Evolutionary conservation across 2,329 filamentous ascomycete genomes (phyloP).

Genomic region (Xylaria multiplex): DNA sequence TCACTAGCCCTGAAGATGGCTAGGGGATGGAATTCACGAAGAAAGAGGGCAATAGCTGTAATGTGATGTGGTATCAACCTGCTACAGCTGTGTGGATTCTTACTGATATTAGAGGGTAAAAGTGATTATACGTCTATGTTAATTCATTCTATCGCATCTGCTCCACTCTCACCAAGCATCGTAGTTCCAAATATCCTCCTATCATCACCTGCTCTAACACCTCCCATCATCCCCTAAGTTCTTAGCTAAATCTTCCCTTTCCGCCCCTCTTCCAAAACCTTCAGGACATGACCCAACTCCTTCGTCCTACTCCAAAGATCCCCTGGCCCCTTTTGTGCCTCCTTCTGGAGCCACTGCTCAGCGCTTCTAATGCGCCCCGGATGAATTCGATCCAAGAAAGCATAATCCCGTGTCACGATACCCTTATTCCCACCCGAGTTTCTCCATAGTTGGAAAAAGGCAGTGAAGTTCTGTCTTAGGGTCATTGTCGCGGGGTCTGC

Average conservation of each 20-base stretch:
- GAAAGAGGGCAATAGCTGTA: too few relatives aligned
- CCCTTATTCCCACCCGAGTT: conserved; percentile 8
- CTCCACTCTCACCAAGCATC: too few relatives aligned
- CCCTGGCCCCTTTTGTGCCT: conserved; percentile 15
- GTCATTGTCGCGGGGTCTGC: conserved; percentile 14
- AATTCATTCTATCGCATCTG: not conserved
- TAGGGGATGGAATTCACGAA: too few relatives aligned
- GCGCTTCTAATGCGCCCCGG: conserved; percentile 14
- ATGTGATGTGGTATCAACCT: too few relatives aligned
- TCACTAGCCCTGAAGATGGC: too few relatives aligned
- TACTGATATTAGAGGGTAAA: not conserved
- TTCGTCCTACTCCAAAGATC: conserved; percentile 22
- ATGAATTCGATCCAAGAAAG: conserved; percentile 18
- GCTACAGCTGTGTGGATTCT: too few relatives aligned
- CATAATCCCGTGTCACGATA: conserved; percentile 3
- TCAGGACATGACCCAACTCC: conserved; percentile 15
- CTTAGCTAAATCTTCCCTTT: not conserved
- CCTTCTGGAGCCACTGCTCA: conserved; percentile 13
- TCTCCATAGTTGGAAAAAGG: conserved; percentile 13
- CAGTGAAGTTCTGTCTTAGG: conserved; percentile 13
- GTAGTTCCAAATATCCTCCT: not conserved
- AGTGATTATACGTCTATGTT: not conserved
- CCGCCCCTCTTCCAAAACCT: conserved; percentile 13
- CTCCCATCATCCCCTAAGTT: too few relatives aligned
- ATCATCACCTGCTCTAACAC: not conserved